Base-by-base conservation (phyloP, 2,329 filamentous ascomycete genomes). In the Aspergillus sp. region DNA sequence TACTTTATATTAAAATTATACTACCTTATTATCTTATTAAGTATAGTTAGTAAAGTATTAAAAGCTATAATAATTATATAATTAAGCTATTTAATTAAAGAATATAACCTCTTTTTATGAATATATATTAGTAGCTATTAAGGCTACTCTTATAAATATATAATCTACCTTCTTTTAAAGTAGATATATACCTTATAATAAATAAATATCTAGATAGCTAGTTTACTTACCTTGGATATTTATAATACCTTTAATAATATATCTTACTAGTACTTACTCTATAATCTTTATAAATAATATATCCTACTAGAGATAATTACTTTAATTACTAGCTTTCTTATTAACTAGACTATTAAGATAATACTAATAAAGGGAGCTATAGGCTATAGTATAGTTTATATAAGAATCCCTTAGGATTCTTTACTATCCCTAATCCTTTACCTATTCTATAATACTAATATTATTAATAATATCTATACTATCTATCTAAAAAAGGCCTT, bases 391-490 rank as follows among this genome's bases (percentile, higher is more conserved):
- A 12, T 5, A n/a, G 13, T 41, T 7, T 4, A 30, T 29, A 46
- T 39, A 0, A 39, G 34, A 2, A 46, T 46, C 8, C 44, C 34
- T 3, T 45, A 48, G 8, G 37, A 46, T 2, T 49, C 52, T 3
- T 50, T 43, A 1, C 39, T 61, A 9, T 61, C 50, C 2, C 54
- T 45, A 28, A 58, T 59, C 12, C 53, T 61, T 11, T 61, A n/a
- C n/a, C n/a, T n/a, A 1, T 54, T 60, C 50, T 61, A 57, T 33
- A 60, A 57, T 27, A 46, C 51, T 3, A 52, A 59, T 34, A 43
- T 54, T 7, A 45, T 54, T 12, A 13, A 35, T 13, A 9, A 2
- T 9, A 35, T 35, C 13, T 19, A 35, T 19, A 13, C n/a, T 13
- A 13, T 13, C 4, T 35, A 35, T 19, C 33, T 9, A 2, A 19